Evolutionary conservation across 345 rosid species (phyloP).

Genomic region (Punica granatum): DNA sequence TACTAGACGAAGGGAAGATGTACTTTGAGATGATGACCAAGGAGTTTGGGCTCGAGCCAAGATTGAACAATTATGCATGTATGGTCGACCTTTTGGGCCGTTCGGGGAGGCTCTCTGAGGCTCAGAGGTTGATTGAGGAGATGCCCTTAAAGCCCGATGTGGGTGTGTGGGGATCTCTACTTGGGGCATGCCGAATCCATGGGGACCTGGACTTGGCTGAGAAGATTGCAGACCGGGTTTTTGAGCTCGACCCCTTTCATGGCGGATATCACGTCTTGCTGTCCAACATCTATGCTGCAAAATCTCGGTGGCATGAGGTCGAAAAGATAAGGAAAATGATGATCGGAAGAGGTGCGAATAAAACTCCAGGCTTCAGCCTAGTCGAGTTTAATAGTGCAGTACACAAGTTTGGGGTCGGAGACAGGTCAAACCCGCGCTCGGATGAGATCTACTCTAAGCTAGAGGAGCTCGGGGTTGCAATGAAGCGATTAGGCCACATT

Average conservation of each 20-base stretch:
- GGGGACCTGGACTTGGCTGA: constrained; percentile 45
- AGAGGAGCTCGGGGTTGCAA: constrained; percentile 27
- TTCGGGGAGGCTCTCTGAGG: constrained; percentile 34
- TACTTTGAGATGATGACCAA: constrained; percentile 43
- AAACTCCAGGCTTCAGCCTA: constrained; percentile 5
- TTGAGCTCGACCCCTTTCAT: constrained; percentile 39
- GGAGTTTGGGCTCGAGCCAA: constrained; percentile 16
- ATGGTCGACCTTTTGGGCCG: constrained; percentile 66
- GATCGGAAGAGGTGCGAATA: constrained; percentile 4
- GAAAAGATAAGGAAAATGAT: constrained; percentile 33
- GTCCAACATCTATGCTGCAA: constrained; percentile 49
- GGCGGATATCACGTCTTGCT: constrained; percentile 44
- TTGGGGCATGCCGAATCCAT: constrained; percentile 57
- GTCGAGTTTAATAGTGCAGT: constrained; percentile 14
- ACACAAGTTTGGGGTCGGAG: constrained; percentile 42
- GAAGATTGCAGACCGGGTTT: constrained; percentile 33
- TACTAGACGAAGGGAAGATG: constrained; percentile 34
- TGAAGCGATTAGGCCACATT: constrained; percentile 12
- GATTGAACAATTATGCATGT: constrained; percentile 7
- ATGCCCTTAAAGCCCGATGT: constrained; percentile 35
- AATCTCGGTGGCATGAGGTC: constrained; percentile 37
- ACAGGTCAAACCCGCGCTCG: constrained; percentile 26
- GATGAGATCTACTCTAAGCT: constrained; percentile 30
- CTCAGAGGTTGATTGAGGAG: constrained; percentile 24
- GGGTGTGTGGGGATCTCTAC: constrained; percentile 44